Conservation (phyloP, 345 rosid genomes). For the Laguncularia racemosa region DNA sequence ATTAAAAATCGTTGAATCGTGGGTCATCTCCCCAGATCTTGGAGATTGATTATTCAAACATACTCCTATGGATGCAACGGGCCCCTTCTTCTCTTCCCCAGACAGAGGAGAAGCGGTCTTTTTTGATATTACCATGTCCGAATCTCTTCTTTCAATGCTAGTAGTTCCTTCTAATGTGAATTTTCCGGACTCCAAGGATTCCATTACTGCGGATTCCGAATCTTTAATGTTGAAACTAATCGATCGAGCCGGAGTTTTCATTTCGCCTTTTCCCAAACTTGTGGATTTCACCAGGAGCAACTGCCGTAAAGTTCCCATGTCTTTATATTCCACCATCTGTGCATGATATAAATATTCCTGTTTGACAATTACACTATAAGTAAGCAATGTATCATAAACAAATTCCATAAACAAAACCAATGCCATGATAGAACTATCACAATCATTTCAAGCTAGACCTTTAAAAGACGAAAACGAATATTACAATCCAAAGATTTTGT, state of each 20-base stretch:
- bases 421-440: too few species aligned
- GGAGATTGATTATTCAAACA: slow-evolving; percentile 11
- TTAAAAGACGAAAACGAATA: too few species aligned
- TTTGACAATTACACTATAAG: too few species aligned
- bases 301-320: slow-evolving; percentile 45
- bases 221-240: slow-evolving; percentile 42
- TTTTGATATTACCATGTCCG: slow-evolving; percentile 36
- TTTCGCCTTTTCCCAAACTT: slow-evolving; percentile 56
- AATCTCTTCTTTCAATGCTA: slow-evolving; percentile 46
- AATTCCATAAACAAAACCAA: too few species aligned
- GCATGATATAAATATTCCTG: slow-evolving; percentile 49
- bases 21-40: slow-evolving; percentile 12
- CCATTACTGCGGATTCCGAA: slow-evolving; percentile 45
- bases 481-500: too few species aligned
- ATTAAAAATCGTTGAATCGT: slow-evolving; percentile 30
- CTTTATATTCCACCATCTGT: slow-evolving; percentile 40
- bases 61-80: slow-evolving; percentile 1
- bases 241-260: slow-evolving; percentile 48
- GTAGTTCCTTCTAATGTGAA: slow-evolving; percentile 60
- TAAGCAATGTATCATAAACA: too few species aligned
- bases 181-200: slow-evolving; percentile 52
- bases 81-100: slow-evolving; percentile 12
- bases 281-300: slow-evolving; percentile 60
- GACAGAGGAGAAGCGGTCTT: slow-evolving; percentile 8
- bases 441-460: too few species aligned